Base-by-base conservation (phyloP, 257 asterid genomes). In the Buddleja alternifolia region DNA sequence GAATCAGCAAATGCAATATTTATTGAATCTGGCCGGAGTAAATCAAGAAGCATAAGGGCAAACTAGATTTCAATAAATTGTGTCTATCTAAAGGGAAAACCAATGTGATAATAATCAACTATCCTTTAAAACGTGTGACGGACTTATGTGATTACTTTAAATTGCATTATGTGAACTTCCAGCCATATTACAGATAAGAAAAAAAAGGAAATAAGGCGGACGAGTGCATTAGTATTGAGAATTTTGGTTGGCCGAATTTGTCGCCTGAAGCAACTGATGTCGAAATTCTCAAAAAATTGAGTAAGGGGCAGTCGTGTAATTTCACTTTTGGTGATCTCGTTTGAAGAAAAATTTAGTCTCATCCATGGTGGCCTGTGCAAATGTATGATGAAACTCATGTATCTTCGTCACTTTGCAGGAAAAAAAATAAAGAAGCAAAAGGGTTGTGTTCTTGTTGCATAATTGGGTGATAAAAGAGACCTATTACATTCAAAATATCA, bases 331-430 rank as follows among this genome's bases (percentile, higher is more conserved):
- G 58, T 4, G 34, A 52, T 8, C 58, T 52, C 14, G 34, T 20
- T 1, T 52, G 58, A 36, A 36, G 36, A 20, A 52, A 52, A 21
- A 21, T 52, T 20, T 6, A 3, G 4, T 10, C 58, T 20, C 58
- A 52, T 52, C 58, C 58, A 52, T 52, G 58, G 58, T 52, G 58
- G 58, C 58, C 58, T 20, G 58, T 32, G 0, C 58, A 52, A 9
- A 52, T 52, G 6, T 52, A 52, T 21, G 36, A 52, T 52, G 58
- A 52, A 21, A 12, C 32, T 52, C 24, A 19, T 8, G 24, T 36
- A 8, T 20, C 36, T 21, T 17, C 21, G 21, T 52, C 58, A 20
- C 5, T 36, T 21, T 52, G 58, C 15, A 4, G n/a, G n/a, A n/a
- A n/a, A n/a, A n/a, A n/a, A n/a, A n/a, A n/a, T 52, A 6, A 21